phyloP scores from a whole-genome alignment of 345 rosid genomes.

The Mangifera indica region DNA sequence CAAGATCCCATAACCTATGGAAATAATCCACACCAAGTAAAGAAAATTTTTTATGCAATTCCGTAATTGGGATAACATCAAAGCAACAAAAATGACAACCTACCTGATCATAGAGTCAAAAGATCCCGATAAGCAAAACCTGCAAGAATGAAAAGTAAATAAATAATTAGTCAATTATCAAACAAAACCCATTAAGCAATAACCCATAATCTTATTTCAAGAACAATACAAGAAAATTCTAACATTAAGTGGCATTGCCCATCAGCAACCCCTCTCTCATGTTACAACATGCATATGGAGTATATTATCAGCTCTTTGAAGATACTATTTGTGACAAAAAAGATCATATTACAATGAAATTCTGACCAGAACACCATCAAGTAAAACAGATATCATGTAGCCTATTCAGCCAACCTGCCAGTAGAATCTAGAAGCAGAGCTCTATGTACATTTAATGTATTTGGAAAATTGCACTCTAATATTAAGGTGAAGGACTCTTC shows the following conservation, averaged over 20 bases:
- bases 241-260: not conserved
- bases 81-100: constrained; percentile 15
- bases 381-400: not conserved
- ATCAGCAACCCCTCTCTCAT: not conserved
- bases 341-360: not conserved
- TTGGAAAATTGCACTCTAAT: not conserved
- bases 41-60: constrained; percentile 15
- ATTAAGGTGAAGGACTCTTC: not conserved
- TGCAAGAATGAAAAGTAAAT: constrained; percentile 36
- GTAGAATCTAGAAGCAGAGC: constrained; percentile 88
- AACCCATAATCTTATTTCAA: not conserved
- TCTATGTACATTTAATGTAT: constrained; percentile 26
- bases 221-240: not conserved
- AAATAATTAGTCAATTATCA: constrained; percentile 11
- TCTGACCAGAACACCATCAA: not conserved
- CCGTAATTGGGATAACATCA: too few relatives aligned
- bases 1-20: constrained; percentile 95
- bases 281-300: constrained; percentile 3
- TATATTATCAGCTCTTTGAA: not conserved
- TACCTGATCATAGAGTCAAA: constrained; percentile 99
- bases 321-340: not conserved
- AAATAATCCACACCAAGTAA: constrained; percentile 29
- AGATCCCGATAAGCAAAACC: constrained; percentile 97
- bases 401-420: constrained; percentile 66
- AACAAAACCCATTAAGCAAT: constrained; percentile 1